A percentile compares a stretch with the other conserved stretches of the same genome.
Conservation (phyloP, 2,329 filamentous ascomycete genomes). For the Penicillium crustosum region DNA sequence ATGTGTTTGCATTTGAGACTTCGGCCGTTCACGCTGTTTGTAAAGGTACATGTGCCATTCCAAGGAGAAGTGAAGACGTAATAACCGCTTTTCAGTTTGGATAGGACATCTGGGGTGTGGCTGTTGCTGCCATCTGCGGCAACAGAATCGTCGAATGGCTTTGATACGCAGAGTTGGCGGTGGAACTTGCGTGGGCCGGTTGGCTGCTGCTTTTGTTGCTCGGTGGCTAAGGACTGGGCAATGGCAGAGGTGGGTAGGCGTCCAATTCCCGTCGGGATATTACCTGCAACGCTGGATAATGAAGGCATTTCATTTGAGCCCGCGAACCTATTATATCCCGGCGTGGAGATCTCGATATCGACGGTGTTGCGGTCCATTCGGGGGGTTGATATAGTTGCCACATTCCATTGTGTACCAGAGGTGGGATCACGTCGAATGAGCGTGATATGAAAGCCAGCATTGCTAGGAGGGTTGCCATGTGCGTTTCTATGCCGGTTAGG, state of each 20-base stretch:
- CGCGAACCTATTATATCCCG: conserved; percentile 61
- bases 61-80: conserved; percentile 84
- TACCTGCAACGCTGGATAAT: conserved; percentile 32
- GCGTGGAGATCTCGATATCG: conserved; percentile 58
- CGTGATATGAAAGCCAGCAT: conserved; percentile 47
- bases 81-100: conserved; percentile 42
- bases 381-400: conserved; percentile 60
- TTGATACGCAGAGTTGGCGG: conserved; percentile 36
- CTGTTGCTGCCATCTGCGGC: conserved; percentile 10
- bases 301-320: conserved; percentile 38
- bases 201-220: conserved; percentile 16
- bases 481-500: conserved; percentile 20
- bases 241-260: conserved; percentile 19
- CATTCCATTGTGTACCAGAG: conserved; percentile 71
- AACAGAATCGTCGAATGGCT: conserved; percentile 20
- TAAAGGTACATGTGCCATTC: conserved; percentile 83
- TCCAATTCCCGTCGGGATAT: conserved; percentile 26
- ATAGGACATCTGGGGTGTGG: conserved; percentile 6
- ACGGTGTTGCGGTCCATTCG: conserved; percentile 37
- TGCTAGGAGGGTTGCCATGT: conserved; percentile 12
- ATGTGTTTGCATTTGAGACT: conserved; percentile 72
- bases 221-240: conserved; percentile 10
- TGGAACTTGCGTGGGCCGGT: conserved; percentile 32
- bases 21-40: conserved; percentile 72
- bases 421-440: conserved; percentile 73